Evolutionary conservation across 257 asterid genomes (phyloP).

Genomic region (Penstemon davidsonii): DNA sequence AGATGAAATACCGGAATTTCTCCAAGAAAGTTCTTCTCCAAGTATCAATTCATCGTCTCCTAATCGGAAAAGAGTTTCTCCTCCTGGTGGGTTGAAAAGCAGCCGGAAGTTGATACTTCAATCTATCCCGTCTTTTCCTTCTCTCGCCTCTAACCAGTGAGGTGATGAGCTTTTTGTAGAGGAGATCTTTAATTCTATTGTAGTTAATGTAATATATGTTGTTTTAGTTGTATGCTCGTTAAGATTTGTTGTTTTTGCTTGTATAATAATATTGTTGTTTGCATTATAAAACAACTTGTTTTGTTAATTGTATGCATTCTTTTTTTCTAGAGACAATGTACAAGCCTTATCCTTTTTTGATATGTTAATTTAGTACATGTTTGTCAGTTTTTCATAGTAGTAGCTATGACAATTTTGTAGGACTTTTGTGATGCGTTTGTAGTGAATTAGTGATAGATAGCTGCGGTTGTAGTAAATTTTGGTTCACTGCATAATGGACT

Average conservation of each 20-base stretch:
- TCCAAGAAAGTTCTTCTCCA: conserved; percentile 58
- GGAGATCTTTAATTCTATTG: conserved; percentile 18
- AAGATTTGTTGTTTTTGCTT: not conserved
- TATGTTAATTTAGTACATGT: not conserved
- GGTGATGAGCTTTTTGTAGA: conserved; percentile 18
- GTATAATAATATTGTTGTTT: not conserved
- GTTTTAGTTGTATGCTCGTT: not conserved
- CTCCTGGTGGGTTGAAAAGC: conserved; percentile 52
- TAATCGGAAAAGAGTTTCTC: conserved; percentile 75
- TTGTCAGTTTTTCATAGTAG: conserved; percentile 32
- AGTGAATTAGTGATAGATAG: too few species aligned
- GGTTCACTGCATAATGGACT: too few species aligned
- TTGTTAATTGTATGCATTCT: not conserved
- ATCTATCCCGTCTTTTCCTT: conserved; percentile 72
- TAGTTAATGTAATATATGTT: conserved; percentile 38
- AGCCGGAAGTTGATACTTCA: conserved; percentile 69
- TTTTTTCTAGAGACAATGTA: too few species aligned
- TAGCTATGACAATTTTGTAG: conserved; percentile 15
- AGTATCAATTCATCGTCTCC: conserved; percentile 73
- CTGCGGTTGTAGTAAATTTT: too few species aligned
- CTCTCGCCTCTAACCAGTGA: conserved; percentile 57
- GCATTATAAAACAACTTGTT: conserved; percentile 3
- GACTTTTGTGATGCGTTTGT: too few species aligned
- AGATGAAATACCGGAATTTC: conserved; percentile 74
- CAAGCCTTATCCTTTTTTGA: conserved; percentile 7